These are phyloP conservation scores for Amphibolis antarctica DNA, from an alignment of 106 monocot genomes.

Conservation along the genomic window DNA sequence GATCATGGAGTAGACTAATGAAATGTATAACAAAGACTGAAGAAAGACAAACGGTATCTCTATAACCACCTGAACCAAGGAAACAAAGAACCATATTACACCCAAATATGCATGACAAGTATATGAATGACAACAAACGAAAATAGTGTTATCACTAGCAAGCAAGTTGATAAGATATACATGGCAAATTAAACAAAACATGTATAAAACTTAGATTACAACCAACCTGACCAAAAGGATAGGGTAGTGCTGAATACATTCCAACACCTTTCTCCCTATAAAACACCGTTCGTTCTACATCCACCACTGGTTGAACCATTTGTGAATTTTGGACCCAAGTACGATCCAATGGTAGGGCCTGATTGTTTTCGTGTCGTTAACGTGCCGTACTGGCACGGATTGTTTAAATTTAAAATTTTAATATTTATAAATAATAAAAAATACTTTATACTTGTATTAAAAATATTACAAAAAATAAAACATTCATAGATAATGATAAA, in stretches of 20 bases:
- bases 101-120: neutral
- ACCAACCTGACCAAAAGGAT: conserved; percentile 17
- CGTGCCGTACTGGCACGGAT: too few relatives aligned
- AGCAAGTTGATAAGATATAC: neutral
- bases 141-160: neutral
- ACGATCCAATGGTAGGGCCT: too few relatives aligned
- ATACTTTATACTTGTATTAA: too few relatives aligned
- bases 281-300: conserved; percentile 19
- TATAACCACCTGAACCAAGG: conserved; percentile 53
- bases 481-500: too few relatives aligned
- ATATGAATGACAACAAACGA: neutral
- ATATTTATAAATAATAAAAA: too few relatives aligned
- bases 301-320: conserved; percentile 19
- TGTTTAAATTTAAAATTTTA: too few relatives aligned
- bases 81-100: too few relatives aligned
- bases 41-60: conserved; percentile 56
- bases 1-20: conserved; percentile 43
- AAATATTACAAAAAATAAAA: too few relatives aligned
- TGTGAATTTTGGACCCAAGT: conserved; percentile 7
- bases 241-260: conserved; percentile 28
- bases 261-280: conserved; percentile 24
- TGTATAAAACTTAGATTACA: neutral
- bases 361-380: too few relatives aligned
- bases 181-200: too few relatives aligned
- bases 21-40: conserved; percentile 31